These are phyloP conservation scores for Flaveria sonorensis DNA, from an alignment of 129 eudicot species.

Conservation along the genomic window DNA sequence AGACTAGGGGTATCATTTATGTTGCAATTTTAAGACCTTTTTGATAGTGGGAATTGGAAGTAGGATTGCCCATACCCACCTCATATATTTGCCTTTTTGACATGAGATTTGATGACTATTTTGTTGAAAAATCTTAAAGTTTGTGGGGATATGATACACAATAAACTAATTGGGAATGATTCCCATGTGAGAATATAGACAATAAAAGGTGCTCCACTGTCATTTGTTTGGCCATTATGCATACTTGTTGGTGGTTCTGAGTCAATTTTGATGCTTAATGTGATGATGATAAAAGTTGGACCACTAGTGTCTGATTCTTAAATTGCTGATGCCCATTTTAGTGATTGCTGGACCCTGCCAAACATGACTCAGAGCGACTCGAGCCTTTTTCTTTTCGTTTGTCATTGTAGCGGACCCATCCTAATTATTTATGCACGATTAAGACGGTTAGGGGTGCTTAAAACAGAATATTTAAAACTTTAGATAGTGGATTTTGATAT, in stretches of 20 bases:
- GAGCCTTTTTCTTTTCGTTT: constrained; percentile 20
- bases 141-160: constrained; percentile 39
- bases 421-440: neutral
- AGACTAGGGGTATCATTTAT: constrained; percentile 24
- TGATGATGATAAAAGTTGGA: constrained; percentile 46
- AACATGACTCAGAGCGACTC: constrained; percentile 24
- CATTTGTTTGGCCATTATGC: constrained; percentile 54
- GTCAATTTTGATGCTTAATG: constrained; percentile 44
- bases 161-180: constrained; percentile 46
- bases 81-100: constrained; percentile 31
- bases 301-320: constrained; percentile 47
- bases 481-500: neutral
- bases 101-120: constrained; percentile 36
- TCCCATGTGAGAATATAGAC: constrained; percentile 52
- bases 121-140: constrained; percentile 41
- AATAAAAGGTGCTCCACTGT: constrained; percentile 49
- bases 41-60: constrained; percentile 31
- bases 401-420: constrained; percentile 31
- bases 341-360: constrained; percentile 38
- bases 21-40: constrained; percentile 7
- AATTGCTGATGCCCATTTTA: constrained; percentile 36
- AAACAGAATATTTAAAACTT: too few relatives aligned
- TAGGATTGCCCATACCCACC: constrained; percentile 13
- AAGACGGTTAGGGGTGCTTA: too few relatives aligned
- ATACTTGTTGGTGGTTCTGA: constrained; percentile 46